Base-by-base conservation (phyloP, 768 basidiomycete genomes). In the Lyophyllum shimeji region DNA sequence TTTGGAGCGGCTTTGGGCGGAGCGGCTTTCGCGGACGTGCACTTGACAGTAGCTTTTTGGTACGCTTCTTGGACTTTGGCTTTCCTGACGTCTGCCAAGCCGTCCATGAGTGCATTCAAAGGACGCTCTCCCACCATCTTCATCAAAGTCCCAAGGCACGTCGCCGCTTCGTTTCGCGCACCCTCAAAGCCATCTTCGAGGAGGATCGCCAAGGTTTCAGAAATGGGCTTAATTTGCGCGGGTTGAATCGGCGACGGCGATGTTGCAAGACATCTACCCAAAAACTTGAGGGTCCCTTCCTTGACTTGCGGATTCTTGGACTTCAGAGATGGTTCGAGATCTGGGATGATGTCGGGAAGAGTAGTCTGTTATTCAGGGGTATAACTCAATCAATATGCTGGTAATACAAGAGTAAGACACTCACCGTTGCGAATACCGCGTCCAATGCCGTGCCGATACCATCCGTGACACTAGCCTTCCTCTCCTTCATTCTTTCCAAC, bases 231-330 rank as follows among this genome's bases (percentile, higher is more conserved):
- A 59, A 98, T 77, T 65, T 95, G 93, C 1, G 82, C 73, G 21
- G 84, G 82, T 40, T 82, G 81, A 11, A 97, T 82, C 1, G 94
- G 84, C 2, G 78, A 74, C 8, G 82, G 80, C 1, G 94, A 91
- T 1, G 79, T 80, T 1, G 84, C 75, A 46, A 99, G 82, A 65
- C 84, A 90, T 49, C 96, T 83, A 18, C 81, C 82, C 24, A 98
- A 75, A 65, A 96, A 97, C 65, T 91, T 91, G 61, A 96, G 74
- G 0, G 94, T 88, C 6, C 93, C 90, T 71, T 96, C 93, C 65
- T 97, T 96, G 27, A 97, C 91, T 71, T 97, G 95, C 1, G 97
- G 97, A 65, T 98, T 99, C 75, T 98, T 99, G 53, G 87, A 87
- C 60, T 85, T 85, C 17, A 96, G 74, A 0, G 87, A 82, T 2